Base-by-base conservation (phyloP, 108 stramenopile species). In the Stephanodiscus minutulus region DNA sequence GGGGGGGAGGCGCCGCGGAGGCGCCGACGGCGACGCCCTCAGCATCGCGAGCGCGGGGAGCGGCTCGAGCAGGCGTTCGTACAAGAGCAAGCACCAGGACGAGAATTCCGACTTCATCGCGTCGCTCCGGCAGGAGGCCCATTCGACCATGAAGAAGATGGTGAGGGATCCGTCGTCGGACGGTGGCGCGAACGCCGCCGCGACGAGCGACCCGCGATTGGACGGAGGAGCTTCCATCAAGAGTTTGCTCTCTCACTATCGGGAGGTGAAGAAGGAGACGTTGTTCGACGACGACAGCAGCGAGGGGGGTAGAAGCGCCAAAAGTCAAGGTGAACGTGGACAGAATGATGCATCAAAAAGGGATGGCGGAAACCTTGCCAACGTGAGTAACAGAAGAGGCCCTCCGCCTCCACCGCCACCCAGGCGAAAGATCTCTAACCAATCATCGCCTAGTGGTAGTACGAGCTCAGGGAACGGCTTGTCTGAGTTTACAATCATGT, bases 171-270 rank as follows among this genome's bases (percentile, higher is more conserved):
- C 69, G 22, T 25, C 50, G 22, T n/a, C n/a, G n/a, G 12, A 68
- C 63, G 63, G 62, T 79, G 71, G 53, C 65, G 9, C 59, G 58
- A 27, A 52, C 64, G 1, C 44, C 69, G 22, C 28, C 50, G 22
- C 55, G 39, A 35, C 71, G 28, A 72, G 59, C 24, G 78, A 79
- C 49, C 78, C 78, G 28, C 70, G 71, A 24, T 57, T 79, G 66
- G 78, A 79, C 22, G 78, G 65, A 60, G 78, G 78, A 9, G 78
- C 78, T n/a, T 79, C 78, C 5, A 79, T 79, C 27, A 79, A 79
- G 48, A 72, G 65, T 72, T 21, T 79, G 13, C 70, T 79, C 12
- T 56, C 62, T 27, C 78, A 79, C 61, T 79, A 79, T 64, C 60
- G 78, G 54, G 78, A 79, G 50, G 78, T 79, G 27, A 79, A 70